phyloP scores from a whole-genome alignment of 306 rosid genomes.

The Trichosanthes cucumerina region DNA sequence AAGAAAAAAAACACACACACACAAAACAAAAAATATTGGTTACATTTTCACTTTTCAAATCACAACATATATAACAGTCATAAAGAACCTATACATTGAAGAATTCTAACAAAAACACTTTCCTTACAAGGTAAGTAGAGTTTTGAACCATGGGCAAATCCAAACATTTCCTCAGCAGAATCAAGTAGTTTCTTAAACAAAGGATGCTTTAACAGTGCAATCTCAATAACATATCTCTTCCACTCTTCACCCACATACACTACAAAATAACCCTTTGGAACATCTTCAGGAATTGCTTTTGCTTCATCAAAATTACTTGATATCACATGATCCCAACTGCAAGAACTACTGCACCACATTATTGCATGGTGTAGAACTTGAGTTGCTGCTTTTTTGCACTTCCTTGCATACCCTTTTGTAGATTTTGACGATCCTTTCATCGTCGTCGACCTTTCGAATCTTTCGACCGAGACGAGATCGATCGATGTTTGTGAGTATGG shows the following conservation, averaged over 20 bases:
- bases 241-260: slow-evolving; percentile 60
- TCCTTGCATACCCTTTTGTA: slow-evolving; percentile 10
- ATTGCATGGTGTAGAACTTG: slow-evolving; percentile 11
- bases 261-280: slow-evolving; percentile 58
- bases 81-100: slow-evolving; percentile 21
- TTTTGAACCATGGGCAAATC: slow-evolving; percentile 32
- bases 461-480: background rate
- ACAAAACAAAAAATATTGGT: background rate
- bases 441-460: background rate
- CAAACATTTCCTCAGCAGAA: slow-evolving; percentile 54
- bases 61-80: background rate
- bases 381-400: slow-evolving; percentile 20
- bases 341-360: background rate
- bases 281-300: slow-evolving; percentile 38
- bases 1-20: too few relatives aligned
- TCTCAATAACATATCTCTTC: slow-evolving; percentile 53
- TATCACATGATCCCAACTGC: slow-evolving; percentile 11
- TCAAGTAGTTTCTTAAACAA: slow-evolving; percentile 38
- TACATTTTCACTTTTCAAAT: background rate
- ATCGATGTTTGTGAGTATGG: background rate
- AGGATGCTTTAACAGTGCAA: slow-evolving; percentile 40
- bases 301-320: slow-evolving; percentile 4
- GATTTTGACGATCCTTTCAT: slow-evolving; percentile 15
- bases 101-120: slow-evolving; percentile 30
- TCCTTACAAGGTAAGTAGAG: slow-evolving; percentile 58